Evolutionary conservation across 2,329 filamentous ascomycete genomes (phyloP).

Genomic region (Bipolaris cookei): DNA sequence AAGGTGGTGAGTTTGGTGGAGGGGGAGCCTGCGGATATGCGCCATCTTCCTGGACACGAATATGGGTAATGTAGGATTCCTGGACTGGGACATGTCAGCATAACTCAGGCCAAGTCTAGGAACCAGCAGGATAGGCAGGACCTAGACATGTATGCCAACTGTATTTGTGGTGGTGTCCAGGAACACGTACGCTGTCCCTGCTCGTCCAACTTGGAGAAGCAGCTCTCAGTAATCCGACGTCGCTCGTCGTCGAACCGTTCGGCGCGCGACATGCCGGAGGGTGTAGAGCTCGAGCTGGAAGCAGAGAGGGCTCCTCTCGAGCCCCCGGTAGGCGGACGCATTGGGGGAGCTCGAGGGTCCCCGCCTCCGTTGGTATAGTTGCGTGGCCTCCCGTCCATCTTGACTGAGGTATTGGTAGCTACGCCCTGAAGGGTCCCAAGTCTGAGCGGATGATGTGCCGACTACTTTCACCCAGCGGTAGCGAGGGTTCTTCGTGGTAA

Average conservation of each 20-base stretch:
- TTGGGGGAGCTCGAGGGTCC: constrained; percentile 32
- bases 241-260: constrained; percentile 98
- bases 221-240: constrained; percentile 89
- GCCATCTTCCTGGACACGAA: constrained; percentile 86
- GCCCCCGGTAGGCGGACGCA: constrained; percentile 35
- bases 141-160: not conserved
- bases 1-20: constrained; percentile 74
- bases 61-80: constrained; percentile 98
- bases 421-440: not conserved
- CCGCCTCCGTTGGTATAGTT: constrained; percentile 39
- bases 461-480: constrained; percentile 23
- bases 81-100: constrained; percentile 60
- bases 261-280: constrained; percentile 59
- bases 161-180: not conserved
- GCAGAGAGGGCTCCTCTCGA: constrained; percentile 37
- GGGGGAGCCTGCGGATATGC: constrained; percentile 82
- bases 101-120: not conserved
- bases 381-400: constrained; percentile 46
- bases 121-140: not conserved
- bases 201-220: constrained; percentile 86
- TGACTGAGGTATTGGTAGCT: constrained; percentile 4
- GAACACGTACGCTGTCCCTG: constrained; percentile 78
- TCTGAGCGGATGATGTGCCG: not conserved
- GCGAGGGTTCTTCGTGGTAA: constrained; percentile 18
- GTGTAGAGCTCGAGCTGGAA: constrained; percentile 32